Evolutionary conservation across 257 asterid species (phyloP).

Genomic region (Anisodus tanguticus): DNA sequence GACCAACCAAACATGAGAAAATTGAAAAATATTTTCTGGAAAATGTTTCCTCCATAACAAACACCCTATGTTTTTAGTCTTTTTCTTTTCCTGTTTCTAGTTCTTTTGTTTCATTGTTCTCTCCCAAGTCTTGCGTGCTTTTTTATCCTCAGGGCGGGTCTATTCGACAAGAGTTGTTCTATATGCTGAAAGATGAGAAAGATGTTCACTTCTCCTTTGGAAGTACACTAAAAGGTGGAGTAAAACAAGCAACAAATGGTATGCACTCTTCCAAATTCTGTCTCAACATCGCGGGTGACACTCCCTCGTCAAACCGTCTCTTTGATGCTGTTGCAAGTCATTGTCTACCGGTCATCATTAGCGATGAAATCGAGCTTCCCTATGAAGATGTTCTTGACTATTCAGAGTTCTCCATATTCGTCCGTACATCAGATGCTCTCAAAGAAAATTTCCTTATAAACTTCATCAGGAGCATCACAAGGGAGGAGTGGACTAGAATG

Average conservation of each 20-base stretch:
- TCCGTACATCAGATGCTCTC: slow-evolving; percentile 60
- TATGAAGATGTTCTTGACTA: slow-evolving; percentile 73
- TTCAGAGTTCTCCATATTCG: slow-evolving; percentile 65
- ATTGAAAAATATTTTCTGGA: too few species aligned
- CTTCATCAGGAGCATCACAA: slow-evolving; percentile 50
- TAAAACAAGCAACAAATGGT: slow-evolving; percentile 59
- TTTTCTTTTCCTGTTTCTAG: not conserved
- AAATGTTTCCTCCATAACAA: too few species aligned
- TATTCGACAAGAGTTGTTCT: slow-evolving; percentile 66
- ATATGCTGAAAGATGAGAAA: slow-evolving; percentile 64
- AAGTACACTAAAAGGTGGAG: slow-evolving; percentile 58
- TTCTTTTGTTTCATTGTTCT: not conserved
- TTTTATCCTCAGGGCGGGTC: slow-evolving; percentile 63
- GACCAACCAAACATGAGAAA: too few species aligned
- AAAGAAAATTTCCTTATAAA: slow-evolving; percentile 54
- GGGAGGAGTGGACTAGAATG: slow-evolving; percentile 70
- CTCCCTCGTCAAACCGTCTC: slow-evolving; percentile 86
- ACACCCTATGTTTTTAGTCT: too few species aligned
- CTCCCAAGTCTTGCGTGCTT: not conserved
- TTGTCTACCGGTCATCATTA: slow-evolving; percentile 77
- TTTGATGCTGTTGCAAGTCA: slow-evolving; percentile 83
- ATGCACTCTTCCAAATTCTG: slow-evolving; percentile 79
- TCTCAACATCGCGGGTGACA: slow-evolving; percentile 84
- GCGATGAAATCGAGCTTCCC: slow-evolving; percentile 81
- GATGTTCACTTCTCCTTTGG: slow-evolving; percentile 81